Base-by-base conservation (phyloP, 768 basidiomycete species). In the Xanthoconium purpureum region DNA sequence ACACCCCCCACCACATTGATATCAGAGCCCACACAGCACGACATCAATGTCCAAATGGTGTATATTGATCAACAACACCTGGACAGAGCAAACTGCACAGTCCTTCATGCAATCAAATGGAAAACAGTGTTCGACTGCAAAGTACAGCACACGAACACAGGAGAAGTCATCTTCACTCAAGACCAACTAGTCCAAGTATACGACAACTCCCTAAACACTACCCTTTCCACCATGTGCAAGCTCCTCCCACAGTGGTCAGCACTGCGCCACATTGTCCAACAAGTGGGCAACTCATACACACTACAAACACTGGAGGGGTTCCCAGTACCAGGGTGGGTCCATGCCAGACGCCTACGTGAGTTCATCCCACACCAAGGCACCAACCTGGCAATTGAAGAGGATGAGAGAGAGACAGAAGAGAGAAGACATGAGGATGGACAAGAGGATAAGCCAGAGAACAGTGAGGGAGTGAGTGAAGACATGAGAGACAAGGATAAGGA, bases 191-290 rank as follows among this genome's bases (percentile, higher is more conserved):
- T 73, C 6, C 73, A 75, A 56, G 57, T 74, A 0, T 67, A 68
- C 20, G 42, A 65, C 13, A 71, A 53, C 11, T 55, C 66, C 9
- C 61, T 66, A 6, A 66, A 65, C 30, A 55, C 61, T 36, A 75
- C 66, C 0, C 56, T 65, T 15, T 49, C 52, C 8, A 65, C 65
- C 1, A 52, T 62, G 6, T 30, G 61, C 13, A 77, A 77, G 47
- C 53, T 77, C 3, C 46, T 63, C 4, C 69, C 68, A 1, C 66
- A 58, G 18, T 77, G 71, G 72, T 74, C 72, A 2, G 54, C 56
- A 12, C 73, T 71, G 5, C 42, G 49, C 9, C 40, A 60, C 0
- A 55, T 74, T 8, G 18, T 30, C 1, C 11, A 46, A 30, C 29
- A 17, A 2, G 9, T 44, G 1, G 24, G 43, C 1, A 44, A 44